Conservation (phyloP, 192 early-diverging fungal genomes). For the Podila epicladia region DNA sequence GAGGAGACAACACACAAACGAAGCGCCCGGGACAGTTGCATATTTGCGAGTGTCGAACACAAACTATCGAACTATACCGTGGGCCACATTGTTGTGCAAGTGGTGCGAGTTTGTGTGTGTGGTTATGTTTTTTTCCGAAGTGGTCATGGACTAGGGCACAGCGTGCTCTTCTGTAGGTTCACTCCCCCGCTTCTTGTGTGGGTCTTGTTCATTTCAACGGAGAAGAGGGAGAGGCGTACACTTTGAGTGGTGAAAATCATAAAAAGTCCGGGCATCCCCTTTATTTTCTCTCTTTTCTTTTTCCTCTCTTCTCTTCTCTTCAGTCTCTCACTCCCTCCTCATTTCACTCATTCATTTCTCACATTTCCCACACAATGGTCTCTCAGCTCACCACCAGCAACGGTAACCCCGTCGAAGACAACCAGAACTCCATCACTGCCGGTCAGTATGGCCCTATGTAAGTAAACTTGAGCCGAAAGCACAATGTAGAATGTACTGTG, state of each 20-base stretch:
- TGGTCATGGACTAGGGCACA: neutral
- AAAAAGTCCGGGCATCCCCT: neutral
- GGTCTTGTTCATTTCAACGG: neutral
- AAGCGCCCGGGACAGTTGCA: too few relatives aligned
- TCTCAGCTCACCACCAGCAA: constrained; percentile 4
- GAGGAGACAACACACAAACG: too few relatives aligned
- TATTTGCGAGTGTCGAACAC: too few relatives aligned
- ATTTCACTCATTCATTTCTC: neutral
- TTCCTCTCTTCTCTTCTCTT: neutral
- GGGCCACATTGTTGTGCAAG: too few relatives aligned
- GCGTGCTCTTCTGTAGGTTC: neutral
- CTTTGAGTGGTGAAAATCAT: neutral
- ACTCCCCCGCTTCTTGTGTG: neutral
- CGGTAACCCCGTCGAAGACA: constrained; percentile 80
- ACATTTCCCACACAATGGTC: neutral
- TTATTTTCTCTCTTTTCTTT: neutral
- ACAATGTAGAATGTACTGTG: neutral
- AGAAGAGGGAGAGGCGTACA: neutral
- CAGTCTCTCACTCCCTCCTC: constrained; percentile 2
- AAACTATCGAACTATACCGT: too few relatives aligned
- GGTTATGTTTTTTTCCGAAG: neutral
- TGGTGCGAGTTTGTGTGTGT: neutral
- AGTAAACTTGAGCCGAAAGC: neutral
- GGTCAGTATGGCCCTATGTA: constrained; percentile 70
- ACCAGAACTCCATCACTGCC: constrained; percentile 77